Evolutionary conservation across 192 early-diverging fungal species (phyloP).

Genomic region (Coemansia sp.): DNA sequence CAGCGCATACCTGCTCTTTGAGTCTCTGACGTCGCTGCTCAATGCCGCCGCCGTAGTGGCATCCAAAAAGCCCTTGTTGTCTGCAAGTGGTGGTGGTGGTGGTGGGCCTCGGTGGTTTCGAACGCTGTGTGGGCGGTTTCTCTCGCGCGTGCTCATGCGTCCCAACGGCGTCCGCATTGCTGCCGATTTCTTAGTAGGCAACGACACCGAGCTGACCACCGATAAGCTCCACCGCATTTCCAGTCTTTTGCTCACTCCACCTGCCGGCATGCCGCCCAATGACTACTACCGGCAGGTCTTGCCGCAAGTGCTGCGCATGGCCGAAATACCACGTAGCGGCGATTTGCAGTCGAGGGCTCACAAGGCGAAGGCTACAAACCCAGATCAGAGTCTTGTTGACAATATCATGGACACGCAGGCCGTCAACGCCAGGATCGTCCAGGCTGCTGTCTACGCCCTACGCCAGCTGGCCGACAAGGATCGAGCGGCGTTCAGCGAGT

Average conservation of each 20-base stretch:
- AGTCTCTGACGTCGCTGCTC: slow-evolving; percentile 68
- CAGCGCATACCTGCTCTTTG: slow-evolving; percentile 62
- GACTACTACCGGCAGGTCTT: slow-evolving; percentile 15
- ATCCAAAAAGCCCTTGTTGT: slow-evolving; percentile 4
- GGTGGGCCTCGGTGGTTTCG: slow-evolving; percentile 63
- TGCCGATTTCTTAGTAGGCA: slow-evolving; percentile 70
- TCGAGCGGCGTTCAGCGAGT: slow-evolving; percentile 13
- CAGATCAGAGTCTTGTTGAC: slow-evolving; percentile 17
- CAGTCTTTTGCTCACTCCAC: slow-evolving; percentile 34
- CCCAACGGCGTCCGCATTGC: slow-evolving; percentile 65
- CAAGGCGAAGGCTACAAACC: slow-evolving; percentile 25
- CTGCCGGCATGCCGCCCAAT: background rate
- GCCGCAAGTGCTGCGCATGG: slow-evolving; percentile 31
- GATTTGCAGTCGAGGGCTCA: background rate
- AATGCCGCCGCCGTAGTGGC: slow-evolving; percentile 44
- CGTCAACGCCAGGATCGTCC: slow-evolving; percentile 5
- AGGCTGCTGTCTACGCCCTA: slow-evolving; percentile 29
- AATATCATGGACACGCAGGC: slow-evolving; percentile 9
- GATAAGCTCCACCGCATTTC: slow-evolving; percentile 42
- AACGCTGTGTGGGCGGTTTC: slow-evolving; percentile 66
- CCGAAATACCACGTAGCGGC: background rate
- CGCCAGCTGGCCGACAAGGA: slow-evolving; percentile 19
- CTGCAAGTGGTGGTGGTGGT: too few species aligned
- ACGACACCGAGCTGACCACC: slow-evolving; percentile 35
- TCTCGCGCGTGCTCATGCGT: slow-evolving; percentile 69